Conservation (phyloP, 2,329 filamentous ascomycete species). For the Alternaria angustiovoidea region DNA sequence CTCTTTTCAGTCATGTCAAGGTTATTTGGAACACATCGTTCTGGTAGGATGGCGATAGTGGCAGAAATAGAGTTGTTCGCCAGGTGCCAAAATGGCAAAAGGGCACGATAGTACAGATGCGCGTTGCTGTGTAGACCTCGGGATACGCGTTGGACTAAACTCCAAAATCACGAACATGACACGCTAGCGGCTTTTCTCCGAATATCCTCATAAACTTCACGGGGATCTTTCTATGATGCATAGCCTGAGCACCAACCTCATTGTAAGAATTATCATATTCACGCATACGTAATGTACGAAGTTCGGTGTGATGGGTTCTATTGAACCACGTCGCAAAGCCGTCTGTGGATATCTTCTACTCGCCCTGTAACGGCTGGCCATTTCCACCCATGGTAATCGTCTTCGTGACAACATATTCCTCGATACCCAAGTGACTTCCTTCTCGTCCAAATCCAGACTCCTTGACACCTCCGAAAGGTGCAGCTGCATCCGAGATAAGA, state of each 20-base stretch:
- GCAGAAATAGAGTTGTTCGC: neutral
- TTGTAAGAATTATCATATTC: neutral
- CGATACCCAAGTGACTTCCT: slow-evolving; percentile 60
- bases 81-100: neutral
- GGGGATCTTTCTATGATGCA: neutral
- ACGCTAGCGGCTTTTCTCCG: neutral
- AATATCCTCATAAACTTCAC: neutral
- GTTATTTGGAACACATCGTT: neutral
- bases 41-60: no score
- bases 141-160: neutral
- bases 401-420: slow-evolving; percentile 59
- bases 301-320: neutral
- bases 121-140: neutral
- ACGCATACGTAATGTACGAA: neutral
- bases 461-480: slow-evolving; percentile 60
- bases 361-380: slow-evolving; percentile 63
- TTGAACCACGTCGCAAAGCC: neutral
- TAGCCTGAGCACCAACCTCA: neutral
- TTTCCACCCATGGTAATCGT: slow-evolving; percentile 67
- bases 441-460: slow-evolving; percentile 61
- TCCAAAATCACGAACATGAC: slow-evolving; percentile 1
- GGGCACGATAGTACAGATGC: neutral
- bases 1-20: neutral
- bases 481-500: slow-evolving; percentile 58
- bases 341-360: slow-evolving; percentile 1